Conservation (phyloP, 495 filamentous ascomycete species). For the Aspergillus taichungensis region DNA sequence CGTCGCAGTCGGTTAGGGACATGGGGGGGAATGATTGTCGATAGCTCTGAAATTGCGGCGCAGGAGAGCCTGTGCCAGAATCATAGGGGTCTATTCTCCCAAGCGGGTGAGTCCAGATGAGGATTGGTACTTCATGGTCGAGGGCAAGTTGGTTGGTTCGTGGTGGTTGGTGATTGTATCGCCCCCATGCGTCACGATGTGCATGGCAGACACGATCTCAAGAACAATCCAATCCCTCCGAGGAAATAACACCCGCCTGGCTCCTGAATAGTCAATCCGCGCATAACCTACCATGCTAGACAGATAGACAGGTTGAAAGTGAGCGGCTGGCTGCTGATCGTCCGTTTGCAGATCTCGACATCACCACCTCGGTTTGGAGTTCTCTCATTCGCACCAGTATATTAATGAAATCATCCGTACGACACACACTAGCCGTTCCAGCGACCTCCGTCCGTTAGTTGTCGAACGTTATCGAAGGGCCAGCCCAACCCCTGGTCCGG, state of each 20-base stretch:
- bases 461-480: not conserved
- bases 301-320: not conserved
- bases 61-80: no score
- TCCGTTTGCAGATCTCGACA: slow-evolving; percentile 5
- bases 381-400: no score
- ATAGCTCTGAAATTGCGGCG: no score
- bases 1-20: no score
- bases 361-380: no score
- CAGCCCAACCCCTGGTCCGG: not conserved
- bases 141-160: not conserved
- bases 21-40: no score
- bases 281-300: not conserved
- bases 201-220: not conserved
- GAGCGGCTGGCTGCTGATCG: slow-evolving; percentile 7
- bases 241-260: slow-evolving; percentile 8
- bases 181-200: no score
- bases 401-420: no score
- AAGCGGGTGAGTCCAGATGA: no score
- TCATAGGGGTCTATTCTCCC: no score
- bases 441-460: not conserved
- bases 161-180: not conserved
- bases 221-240: slow-evolving; percentile 1
- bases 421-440: not conserved
- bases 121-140: no score
- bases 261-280: not conserved